Base-by-base conservation (phyloP, 345 rosid species). In the Eutrema japonicum region DNA sequence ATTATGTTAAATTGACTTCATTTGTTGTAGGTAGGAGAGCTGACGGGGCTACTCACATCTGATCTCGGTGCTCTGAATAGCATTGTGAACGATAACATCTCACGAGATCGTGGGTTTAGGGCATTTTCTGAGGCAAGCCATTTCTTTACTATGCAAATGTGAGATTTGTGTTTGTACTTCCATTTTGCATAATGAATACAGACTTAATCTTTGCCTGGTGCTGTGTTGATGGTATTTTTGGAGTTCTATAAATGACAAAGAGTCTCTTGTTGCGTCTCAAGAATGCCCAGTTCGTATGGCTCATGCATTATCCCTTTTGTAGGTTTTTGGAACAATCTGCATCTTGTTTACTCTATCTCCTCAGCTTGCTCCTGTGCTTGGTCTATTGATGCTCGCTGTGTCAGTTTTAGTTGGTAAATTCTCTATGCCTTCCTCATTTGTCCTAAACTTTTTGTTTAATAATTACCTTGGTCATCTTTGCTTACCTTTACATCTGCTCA, bases 101-200 rank as follows among this genome's bases (percentile, higher is more conserved):
- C 97, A 22, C 85, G 98, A 75, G 98, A 91, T 81, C 98, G 98
- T 63, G 97, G 98, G 55, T 89, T 94, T 62, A 89, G 98, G 78
- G 98, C 98, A 41, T 83, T 91, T 88, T 89, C 97, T 33, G 96
- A 94, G 98, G 98, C 93, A 94, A 88, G 96, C 83, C 73, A 85
- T 82, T 88, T 85, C 85, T 57, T 82, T 86, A 64, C 72, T 80
- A 64, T 67, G 64, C 65, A 83, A 82, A 88, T 73, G 85, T 86
- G 90, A 85, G 88, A 87, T 85, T 64, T 83, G 36, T 54, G 32
- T 66, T 66, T 62, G 55, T 43, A 53, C 51, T 70, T 12, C 36
- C 74, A 57, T 22, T 65, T 54, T 62, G 68, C 27, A 35, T 33
- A 12, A 64, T 43, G 38, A 27, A 59, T 55, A 4, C 47, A 43